Evolutionary conservation across 129 eudicot genomes (phyloP).

Genomic region (sunflower (Helianthus annuus)): HanXRQr2.0-SUNRISE NC_035439.2:116458529-116459028

Average conservation of each 20-base stretch:
- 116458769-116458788: conserved; percentile 7
- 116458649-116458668: conserved; percentile 31
- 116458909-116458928: conserved; percentile 40
- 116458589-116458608: conserved; percentile 22
- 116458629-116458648: conserved; percentile 35
- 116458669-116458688: conserved; percentile 5
- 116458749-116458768: neutral
- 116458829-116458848: conserved; percentile 27
- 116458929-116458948: conserved; percentile 10
- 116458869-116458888: conserved; percentile 31
- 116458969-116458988: conserved; percentile 28
- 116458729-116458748: neutral
- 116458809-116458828: neutral
- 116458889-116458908: conserved; percentile 32
- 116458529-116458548: conserved; percentile 13
- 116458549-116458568: conserved; percentile 38
- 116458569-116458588: conserved; percentile 29
- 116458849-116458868: conserved; percentile 39
- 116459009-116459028: conserved; percentile 36
- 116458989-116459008: conserved; percentile 35
- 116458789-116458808: neutral
- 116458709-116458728: conserved; percentile 3
- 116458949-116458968: conserved; percentile 37
- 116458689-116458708: neutral
- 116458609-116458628: conserved; percentile 24